Base-by-base conservation (phyloP, 2,329 filamentous ascomycete genomes). In the Aspergillus nomiae region DNA sequence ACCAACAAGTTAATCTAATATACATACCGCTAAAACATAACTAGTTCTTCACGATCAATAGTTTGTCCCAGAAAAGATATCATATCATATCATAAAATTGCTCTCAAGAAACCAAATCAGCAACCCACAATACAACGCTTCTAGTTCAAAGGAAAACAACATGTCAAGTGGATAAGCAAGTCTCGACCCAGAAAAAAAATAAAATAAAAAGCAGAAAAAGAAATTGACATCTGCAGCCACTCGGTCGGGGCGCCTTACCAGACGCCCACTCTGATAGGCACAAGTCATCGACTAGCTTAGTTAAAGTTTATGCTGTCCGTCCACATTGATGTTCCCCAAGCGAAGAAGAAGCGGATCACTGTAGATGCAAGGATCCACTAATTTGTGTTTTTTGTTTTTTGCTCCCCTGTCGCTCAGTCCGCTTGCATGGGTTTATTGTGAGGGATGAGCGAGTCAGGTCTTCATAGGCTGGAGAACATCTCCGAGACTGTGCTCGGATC, bases 281-380 rank as follows among this genome's bases (percentile, higher is more conserved):
- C 67, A 67, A 34, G 61, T 69, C 58, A 60, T 59, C 60, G 60
- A 57, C 63, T 68, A 68, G 64, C 61, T 60, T 56, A 61, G 61
- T 56, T 63, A 50, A 62, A 54, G 56, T 65, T 65, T 63, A 51
- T 56, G 12, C 34, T 59, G 46, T 53, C 36, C 30, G 46, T 48
- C 41, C 41, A 30, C 48, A n/a, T n/a, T 8, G 19, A 21, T 16
- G 26, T 53, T 34, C 14, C 16, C 32, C 51, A 21, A 55, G 59
- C 26, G 53, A 50, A 55, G 28, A 41, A 55, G 24, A 60, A 51
- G 30, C 48, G 16, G 48, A 32, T 51, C 26, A 32, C 19, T 12
- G 4, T 56, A 19, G 43, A 57, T 38, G 30, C 45, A 58, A 34
- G 24, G 51, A 55, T 48, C 51, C 30, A 48, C 57, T 34, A 28